A percentile compares a stretch with the other conserved stretches of the same genome.
Evolutionary conservation across 306 rosid species (phyloP).

Genomic region (Dalbergia cultrata): DNA sequence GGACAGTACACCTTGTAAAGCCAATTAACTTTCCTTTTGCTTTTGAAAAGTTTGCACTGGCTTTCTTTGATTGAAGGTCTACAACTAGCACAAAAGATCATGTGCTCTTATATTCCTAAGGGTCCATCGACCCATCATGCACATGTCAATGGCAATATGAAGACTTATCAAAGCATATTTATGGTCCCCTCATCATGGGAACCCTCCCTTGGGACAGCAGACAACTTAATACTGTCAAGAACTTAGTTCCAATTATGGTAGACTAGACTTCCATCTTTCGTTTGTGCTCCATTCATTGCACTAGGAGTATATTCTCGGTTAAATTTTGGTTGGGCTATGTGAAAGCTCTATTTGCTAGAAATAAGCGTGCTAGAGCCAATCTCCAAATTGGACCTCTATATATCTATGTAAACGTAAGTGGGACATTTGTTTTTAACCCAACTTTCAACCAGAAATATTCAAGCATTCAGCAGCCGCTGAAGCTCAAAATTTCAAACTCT

Average conservation of each 20-base stretch:
- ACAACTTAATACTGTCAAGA: no score
- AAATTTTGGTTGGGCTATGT: neutral
- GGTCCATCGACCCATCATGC: conserved; percentile 1
- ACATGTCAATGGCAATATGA: conserved; percentile 18
- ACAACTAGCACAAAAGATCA: neutral
- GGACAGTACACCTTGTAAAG: no score
- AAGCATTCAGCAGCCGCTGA: no score
- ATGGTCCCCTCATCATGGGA: conserved; percentile 8
- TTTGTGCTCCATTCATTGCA: neutral
- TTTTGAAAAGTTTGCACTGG: no score
- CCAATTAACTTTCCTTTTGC: no score
- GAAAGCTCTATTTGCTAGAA: no score
- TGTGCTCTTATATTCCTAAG: neutral
- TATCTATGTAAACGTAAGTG: no score
- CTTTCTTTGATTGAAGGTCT: neutral
- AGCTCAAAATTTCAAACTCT: no score
- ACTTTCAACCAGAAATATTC: no score
- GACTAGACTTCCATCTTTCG: conserved; percentile 1
- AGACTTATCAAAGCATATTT: neutral
- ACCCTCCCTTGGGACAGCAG: neutral
- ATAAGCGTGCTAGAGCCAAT: no score
- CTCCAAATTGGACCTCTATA: no score
- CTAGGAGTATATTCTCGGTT: neutral
- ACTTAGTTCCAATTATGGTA: neutral
- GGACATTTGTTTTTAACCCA: no score